phyloP scores from a whole-genome alignment of 352 stramenopile species.

The Elongisporangium undulatum region DNA sequence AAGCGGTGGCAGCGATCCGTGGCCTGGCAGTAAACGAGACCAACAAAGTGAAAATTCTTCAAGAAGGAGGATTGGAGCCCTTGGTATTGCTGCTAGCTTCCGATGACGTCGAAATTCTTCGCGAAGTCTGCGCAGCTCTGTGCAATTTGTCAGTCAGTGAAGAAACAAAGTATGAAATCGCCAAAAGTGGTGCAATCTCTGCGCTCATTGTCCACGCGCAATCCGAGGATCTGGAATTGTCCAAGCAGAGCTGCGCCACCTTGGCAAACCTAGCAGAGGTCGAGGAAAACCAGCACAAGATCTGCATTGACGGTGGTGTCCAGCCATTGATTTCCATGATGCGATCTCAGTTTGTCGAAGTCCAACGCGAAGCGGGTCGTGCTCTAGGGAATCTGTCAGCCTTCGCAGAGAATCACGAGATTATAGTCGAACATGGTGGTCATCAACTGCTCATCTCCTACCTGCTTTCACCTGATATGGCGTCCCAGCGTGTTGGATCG shows the following conservation, averaged over 20 bases:
- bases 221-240: slow-evolving; percentile 92
- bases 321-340: slow-evolving; percentile 92
- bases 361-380: slow-evolving; percentile 89
- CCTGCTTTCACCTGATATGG: slow-evolving; percentile 92
- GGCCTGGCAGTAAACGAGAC: slow-evolving; percentile 88
- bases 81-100: slow-evolving; percentile 89
- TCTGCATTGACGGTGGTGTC: slow-evolving; percentile 90
- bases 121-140: slow-evolving; percentile 91
- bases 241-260: slow-evolving; percentile 88
- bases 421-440: slow-evolving; percentile 89
- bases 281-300: slow-evolving; percentile 93
- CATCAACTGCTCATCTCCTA: slow-evolving; percentile 96
- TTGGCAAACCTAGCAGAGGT: slow-evolving; percentile 95
- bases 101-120: slow-evolving; percentile 91
- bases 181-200: slow-evolving; percentile 90
- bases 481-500: slow-evolving; percentile 90
- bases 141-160: slow-evolving; percentile 95
- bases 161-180: slow-evolving; percentile 97
- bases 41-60: slow-evolving; percentile 96
- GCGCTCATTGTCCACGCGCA: slow-evolving; percentile 90
- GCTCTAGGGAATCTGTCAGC: slow-evolving; percentile 93
- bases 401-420: slow-evolving; percentile 84
- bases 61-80: slow-evolving; percentile 94
- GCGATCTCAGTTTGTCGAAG: slow-evolving; percentile 94
- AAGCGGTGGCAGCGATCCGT: slow-evolving; percentile 91